These are phyloP conservation scores for Fusarium praegraminearum DNA, from an alignment of 2,329 filamentous ascomycete genomes.

Conservation along the genomic window DNA sequence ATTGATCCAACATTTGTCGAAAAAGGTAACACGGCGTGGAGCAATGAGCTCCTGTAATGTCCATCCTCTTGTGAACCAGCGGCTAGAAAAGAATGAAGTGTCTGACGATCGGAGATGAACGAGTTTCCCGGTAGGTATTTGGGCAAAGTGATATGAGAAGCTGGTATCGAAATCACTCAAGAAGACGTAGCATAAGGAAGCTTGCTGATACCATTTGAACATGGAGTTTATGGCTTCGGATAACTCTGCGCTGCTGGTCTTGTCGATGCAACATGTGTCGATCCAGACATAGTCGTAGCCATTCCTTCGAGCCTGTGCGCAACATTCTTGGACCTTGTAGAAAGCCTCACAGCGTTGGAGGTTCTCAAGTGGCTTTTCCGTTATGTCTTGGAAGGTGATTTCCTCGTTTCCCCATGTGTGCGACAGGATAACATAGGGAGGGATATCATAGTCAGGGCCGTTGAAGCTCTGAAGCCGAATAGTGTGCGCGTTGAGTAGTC, in stretches of 20 bases:
- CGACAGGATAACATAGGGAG: slow-evolving; percentile 53
- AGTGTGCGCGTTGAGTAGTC: slow-evolving; percentile 46
- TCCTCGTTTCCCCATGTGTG: slow-evolving; percentile 53
- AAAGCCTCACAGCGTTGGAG: slow-evolving; percentile 14
- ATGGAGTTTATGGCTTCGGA: slow-evolving; percentile 49
- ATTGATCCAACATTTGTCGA: slow-evolving; percentile 44
- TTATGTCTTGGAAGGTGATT: slow-evolving; percentile 48
- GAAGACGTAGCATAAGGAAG: slow-evolving; percentile 45
- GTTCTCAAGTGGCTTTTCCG: neutral
- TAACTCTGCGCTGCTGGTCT: slow-evolving; percentile 45
- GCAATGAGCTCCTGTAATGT: slow-evolving; percentile 51
- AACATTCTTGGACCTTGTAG: slow-evolving; percentile 39
- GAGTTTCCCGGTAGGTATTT: neutral
- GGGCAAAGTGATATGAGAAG: neutral
- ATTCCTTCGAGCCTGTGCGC: slow-evolving; percentile 25
- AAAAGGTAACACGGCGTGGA: slow-evolving; percentile 47
- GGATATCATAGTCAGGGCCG: slow-evolving; percentile 27
- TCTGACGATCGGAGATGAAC: neutral
- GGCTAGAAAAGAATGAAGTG: slow-evolving; percentile 31
- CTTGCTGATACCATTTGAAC: slow-evolving; percentile 47
- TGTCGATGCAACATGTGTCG: slow-evolving; percentile 50
- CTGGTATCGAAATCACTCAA: slow-evolving; percentile 36
- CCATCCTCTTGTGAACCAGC: slow-evolving; percentile 46
- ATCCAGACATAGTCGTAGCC: slow-evolving; percentile 43
- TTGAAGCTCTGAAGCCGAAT: slow-evolving; percentile 42